phyloP scores from a whole-genome alignment of 2,329 filamentous ascomycete genomes.

The Arthroderma sp. region DNA sequence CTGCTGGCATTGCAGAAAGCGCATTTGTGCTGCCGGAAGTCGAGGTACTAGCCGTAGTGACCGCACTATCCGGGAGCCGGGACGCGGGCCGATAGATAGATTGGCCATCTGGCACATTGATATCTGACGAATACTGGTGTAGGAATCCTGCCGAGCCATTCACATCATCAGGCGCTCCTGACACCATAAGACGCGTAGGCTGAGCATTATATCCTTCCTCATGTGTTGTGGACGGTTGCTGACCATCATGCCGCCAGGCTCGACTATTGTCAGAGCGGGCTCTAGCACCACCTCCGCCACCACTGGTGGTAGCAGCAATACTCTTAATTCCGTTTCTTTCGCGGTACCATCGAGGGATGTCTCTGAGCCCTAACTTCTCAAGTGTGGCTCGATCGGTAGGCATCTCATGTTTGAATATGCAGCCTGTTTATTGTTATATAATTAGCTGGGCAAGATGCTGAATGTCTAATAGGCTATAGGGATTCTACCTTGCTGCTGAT shows the following conservation, averaged over 20 bases:
- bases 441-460: not conserved
- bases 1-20: no score
- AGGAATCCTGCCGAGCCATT: not conserved
- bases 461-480: not conserved
- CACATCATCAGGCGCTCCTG: not conserved
- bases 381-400: constrained; percentile 55
- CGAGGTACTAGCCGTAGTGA: no score
- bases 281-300: not conserved
- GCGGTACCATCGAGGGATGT: constrained; percentile 44
- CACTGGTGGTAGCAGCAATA: not conserved
- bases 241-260: not conserved
- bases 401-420: constrained; percentile 86
- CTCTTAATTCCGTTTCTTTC: constrained; percentile 28
- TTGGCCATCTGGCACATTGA: no score
- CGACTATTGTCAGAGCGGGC: constrained; percentile 1
- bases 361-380: constrained; percentile 52
- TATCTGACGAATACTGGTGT: not conserved
- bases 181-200: not conserved
- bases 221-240: not conserved
- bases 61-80: no score
- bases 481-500: constrained; percentile 53
- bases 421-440: constrained; percentile 38
- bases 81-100: no score
- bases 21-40: no score
- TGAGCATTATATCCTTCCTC: not conserved